Conservation (phyloP, 306 rosid species). For the Trichosanthes truncata region DNA sequence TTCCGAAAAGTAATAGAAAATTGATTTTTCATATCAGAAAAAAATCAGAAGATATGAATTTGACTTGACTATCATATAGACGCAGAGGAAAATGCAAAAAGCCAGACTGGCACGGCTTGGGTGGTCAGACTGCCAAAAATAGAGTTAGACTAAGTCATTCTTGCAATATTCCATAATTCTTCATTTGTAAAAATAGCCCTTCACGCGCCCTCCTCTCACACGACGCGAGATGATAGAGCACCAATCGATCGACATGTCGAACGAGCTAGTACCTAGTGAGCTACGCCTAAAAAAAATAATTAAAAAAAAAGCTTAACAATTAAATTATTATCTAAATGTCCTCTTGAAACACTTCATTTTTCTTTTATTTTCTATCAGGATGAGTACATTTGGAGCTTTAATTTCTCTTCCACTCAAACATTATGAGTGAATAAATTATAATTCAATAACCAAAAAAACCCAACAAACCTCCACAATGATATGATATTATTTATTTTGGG, state of each 20-base stretch:
- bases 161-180: neutral
- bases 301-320: neutral
- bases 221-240: neutral
- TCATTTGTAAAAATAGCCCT: neutral
- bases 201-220: neutral
- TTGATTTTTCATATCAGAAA: neutral
- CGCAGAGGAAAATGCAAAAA: neutral
- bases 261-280: neutral
- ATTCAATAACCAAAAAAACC: too few relatives aligned
- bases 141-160: neutral
- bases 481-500: too few relatives aligned
- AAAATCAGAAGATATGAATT: neutral
- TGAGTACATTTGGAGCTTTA: too few relatives aligned
- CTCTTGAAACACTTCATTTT: too few relatives aligned
- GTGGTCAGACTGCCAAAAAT: conserved; percentile 8
- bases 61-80: conserved; percentile 8
- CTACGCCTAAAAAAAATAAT: neutral
- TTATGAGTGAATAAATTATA: neutral
- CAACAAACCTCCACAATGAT: too few relatives aligned
- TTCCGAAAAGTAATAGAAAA: neutral
- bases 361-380: too few relatives aligned
- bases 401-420: too few relatives aligned
- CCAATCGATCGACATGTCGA: neutral
- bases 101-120: neutral
- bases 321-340: neutral